Percentiles rank a stretch among this genome's conserved stretches.
Conservation (phyloP, 1,139 yeast genomes). For the Ogataea hybrid region DNA sequence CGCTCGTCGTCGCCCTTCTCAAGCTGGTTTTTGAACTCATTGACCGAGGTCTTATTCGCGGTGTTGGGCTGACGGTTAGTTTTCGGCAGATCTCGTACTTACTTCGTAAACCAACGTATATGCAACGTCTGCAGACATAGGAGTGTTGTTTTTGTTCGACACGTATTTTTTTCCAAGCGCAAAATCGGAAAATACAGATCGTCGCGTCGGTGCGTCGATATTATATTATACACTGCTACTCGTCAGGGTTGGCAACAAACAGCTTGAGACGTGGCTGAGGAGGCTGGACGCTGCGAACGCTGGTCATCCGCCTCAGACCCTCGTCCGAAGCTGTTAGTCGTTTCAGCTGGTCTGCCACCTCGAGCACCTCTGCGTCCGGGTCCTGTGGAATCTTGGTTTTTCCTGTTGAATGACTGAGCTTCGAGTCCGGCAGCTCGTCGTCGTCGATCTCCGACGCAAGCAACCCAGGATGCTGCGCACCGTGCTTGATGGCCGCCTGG, state of each 20-base stretch:
- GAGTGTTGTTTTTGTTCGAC: constrained; percentile 12
- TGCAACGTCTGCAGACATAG: constrained; percentile 49
- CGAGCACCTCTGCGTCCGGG: constrained; percentile 32
- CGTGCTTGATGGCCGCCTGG: constrained; percentile 64
- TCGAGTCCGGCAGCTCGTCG: constrained; percentile 41
- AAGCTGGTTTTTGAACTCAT: constrained; percentile 74
- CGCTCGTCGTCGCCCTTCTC: constrained; percentile 90
- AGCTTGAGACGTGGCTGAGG: constrained; percentile 42
- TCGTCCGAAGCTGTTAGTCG: constrained; percentile 19
- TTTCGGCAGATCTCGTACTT: constrained; percentile 14
- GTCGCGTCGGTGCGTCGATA: constrained; percentile 8
- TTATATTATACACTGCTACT: constrained; percentile 21
- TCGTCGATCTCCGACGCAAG: constrained; percentile 79
- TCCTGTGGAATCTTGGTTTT: constrained; percentile 29
- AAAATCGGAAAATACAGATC: constrained; percentile 2
- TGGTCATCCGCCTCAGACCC: constrained; percentile 29
- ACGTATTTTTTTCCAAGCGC: constrained; percentile 14
- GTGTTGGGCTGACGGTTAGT: constrained; percentile 48
- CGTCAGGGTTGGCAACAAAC: constrained; percentile 73
- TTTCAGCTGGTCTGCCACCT: constrained; percentile 30
- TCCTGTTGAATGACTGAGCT: constrained; percentile 26
- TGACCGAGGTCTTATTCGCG: constrained; percentile 65
- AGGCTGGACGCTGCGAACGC: constrained; percentile 30
- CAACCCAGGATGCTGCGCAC: constrained; percentile 73
- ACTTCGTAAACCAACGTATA: constrained; percentile 71